Evolutionary conservation across 2,329 filamentous ascomycete species (phyloP).

Genomic region (Fusarium sp.): DNA sequence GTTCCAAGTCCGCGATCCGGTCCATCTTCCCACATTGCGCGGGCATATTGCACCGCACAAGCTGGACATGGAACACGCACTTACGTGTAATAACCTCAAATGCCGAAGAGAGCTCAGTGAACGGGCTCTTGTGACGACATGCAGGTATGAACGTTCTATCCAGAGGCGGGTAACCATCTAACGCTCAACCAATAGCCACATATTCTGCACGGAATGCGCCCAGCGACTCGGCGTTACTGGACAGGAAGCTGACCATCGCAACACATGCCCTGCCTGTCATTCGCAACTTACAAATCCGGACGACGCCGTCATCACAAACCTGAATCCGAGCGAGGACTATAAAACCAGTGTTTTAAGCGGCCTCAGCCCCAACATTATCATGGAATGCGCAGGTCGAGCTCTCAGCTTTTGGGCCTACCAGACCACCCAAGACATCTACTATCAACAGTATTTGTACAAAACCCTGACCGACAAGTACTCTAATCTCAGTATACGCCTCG

Average conservation of each 20-base stretch:
- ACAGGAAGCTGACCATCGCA: conserved; percentile 48
- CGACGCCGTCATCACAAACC: conserved; percentile 76
- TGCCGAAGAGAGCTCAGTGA: conserved; percentile 77
- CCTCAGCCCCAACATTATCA: conserved; percentile 81
- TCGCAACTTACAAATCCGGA: conserved; percentile 75
- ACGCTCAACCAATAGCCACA: conserved; percentile 68
- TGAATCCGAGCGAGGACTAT: conserved; percentile 88
- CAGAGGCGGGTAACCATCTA: background rate
- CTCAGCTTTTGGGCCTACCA: conserved; percentile 91
- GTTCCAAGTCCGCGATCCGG: background rate
- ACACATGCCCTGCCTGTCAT: conserved; percentile 80
- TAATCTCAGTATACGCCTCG: conserved; percentile 71
- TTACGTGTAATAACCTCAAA: conserved; percentile 83
- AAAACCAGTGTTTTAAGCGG: conserved; percentile 89
- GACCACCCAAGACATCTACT: conserved; percentile 82
- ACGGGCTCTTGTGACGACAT: conserved; percentile 86
- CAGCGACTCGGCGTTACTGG: conserved; percentile 70
- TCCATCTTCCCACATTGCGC: background rate
- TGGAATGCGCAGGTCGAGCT: conserved; percentile 85
- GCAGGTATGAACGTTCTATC: conserved; percentile 67
- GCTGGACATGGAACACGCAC: conserved; percentile 73
- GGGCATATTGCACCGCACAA: background rate
- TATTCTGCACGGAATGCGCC: conserved; percentile 84
- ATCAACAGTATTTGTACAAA: conserved; percentile 80
- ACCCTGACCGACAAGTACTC: conserved; percentile 78